Evolutionary conservation across 2,329 filamentous ascomycete genomes (phyloP).

Genomic region (Monilinia vaccinii-corymbosi): DNA sequence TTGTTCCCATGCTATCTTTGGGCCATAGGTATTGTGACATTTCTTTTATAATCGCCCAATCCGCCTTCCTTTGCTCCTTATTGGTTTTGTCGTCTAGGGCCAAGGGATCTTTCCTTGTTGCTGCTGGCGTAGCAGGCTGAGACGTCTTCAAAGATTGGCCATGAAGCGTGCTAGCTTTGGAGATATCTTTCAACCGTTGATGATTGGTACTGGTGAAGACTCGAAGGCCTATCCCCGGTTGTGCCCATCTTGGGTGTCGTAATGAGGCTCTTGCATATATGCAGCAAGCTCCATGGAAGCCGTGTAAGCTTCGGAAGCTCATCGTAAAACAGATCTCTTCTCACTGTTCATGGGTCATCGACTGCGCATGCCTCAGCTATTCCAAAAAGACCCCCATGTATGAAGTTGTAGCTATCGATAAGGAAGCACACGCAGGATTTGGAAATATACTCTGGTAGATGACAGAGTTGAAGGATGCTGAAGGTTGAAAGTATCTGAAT

Average conservation of each 20-base stretch:
- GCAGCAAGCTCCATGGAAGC: constrained; percentile 25
- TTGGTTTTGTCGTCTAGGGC: constrained; percentile 58
- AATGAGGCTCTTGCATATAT: constrained; percentile 19
- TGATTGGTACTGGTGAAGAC: constrained; percentile 26
- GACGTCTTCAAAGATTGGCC: constrained; percentile 18
- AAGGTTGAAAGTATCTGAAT: no score
- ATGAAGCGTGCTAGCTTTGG: constrained; percentile 15
- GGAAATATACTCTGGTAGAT: not conserved
- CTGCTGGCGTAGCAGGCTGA: constrained; percentile 12
- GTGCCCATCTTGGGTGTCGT: constrained; percentile 19
- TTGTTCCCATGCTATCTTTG: constrained; percentile 74
- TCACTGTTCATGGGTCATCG: constrained; percentile 14
- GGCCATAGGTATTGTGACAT: constrained; percentile 97
- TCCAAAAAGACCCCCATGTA: constrained; percentile 8
- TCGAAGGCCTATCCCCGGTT: constrained; percentile 18
- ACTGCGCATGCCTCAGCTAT: constrained; percentile 8
- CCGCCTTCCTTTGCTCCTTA: constrained; percentile 87
- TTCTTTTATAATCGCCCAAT: constrained; percentile 98
- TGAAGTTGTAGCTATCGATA: constrained; percentile 10
- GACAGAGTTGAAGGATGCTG: no score
- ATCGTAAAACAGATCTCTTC: constrained; percentile 16
- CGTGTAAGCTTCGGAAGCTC: constrained; percentile 24
- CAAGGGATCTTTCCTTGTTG: constrained; percentile 42
- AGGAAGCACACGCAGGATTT: not conserved
- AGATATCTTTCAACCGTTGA: constrained; percentile 18